Conservation (phyloP, 257 asterid species). For the Penstemon barbatus region DNA sequence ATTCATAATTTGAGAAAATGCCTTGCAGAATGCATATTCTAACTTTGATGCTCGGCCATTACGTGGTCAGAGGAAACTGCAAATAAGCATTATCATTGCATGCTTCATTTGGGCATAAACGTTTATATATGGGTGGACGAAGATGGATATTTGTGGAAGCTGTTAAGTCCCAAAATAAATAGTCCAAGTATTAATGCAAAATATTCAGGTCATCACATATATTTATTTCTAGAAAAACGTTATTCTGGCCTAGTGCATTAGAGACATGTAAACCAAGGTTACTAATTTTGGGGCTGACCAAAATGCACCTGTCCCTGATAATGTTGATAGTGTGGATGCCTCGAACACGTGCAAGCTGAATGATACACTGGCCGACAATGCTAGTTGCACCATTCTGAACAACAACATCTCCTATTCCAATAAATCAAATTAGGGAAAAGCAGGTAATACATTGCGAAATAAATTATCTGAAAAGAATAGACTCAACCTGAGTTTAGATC, state of each 20-base stretch:
- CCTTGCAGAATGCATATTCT: conserved; percentile 1
- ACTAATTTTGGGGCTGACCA: conserved; percentile 1
- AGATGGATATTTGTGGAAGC: conserved; percentile 14
- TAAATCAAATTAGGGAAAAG: conserved; percentile 25
- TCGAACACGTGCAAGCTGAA: conserved; percentile 84
- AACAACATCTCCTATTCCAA: conserved; percentile 69
- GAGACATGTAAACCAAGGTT: not conserved
- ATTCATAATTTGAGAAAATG: conserved; percentile 30
- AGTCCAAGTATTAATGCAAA: not conserved
- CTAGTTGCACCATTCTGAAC: conserved; percentile 99
- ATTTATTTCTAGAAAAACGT: not conserved
- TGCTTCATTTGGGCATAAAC: not conserved
- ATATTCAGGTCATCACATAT: conserved; percentile 5
- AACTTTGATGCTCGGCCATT: not conserved
- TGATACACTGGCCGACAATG: conserved; percentile 91
- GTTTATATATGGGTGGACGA: conserved; percentile 17
- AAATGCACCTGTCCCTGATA: conserved; percentile 80
- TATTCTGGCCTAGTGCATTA: not conserved
- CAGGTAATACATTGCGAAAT: conserved; percentile 10
- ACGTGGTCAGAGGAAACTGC: not conserved
- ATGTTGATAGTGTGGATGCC: conserved; percentile 77
- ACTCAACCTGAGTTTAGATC: conserved; percentile 66
- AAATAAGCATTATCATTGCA: conserved; percentile 6
- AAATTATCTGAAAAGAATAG: conserved; percentile 8
- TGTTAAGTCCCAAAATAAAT: conserved; percentile 2